Base-by-base conservation (phyloP, 352 stramenopile genomes). In the Aphanomyces astaci region DNA sequence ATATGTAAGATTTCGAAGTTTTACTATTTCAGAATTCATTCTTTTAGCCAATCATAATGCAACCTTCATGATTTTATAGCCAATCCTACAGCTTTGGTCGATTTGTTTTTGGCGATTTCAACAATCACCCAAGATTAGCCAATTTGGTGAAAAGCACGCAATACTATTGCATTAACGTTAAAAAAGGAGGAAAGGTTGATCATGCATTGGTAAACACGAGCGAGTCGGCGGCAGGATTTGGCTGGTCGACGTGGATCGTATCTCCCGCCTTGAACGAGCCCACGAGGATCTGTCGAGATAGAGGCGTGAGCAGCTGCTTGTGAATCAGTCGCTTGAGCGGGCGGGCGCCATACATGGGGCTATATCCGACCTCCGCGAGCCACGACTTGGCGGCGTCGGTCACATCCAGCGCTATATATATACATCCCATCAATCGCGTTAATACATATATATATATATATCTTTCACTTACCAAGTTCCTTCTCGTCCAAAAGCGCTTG, bases 251-350 rank as follows among this genome's bases (percentile, higher is more conserved):
- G 39, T 84, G 72, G n/a, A 97, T 76, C 32, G 79, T 80, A 69
- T 97, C 87, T 5, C 89, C 90, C 51, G 88, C 78, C 9, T 72
- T 69, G 64, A 90, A 91, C 2, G 89, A 77, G 17, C 88, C 89
- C 39, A 81, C 78, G 13, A 98, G 81, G 64, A 98, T 83, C 66
- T 89, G 88, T 63, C 96, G 81, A 24, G 96, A 94, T 73, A 99
- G 88, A 5, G 92, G 87, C 43, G 96, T 98, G 72, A 99, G 90
- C 27, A 99, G 64, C 64, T 98, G 81, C 62, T 97, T 92, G 73
- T 99, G 94, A 64, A 99, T 98, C 22, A 95, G 81, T 36, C 96
- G 83, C 78, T 98, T 98, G 24, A 99, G 79, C 32, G 97, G 97
- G 45, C 96, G 86, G 15, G 96, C 97, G 71, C 97, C 97, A 73